A percentile compares a stretch with the other conserved stretches of the same genome.
Evolutionary conservation across 202 grass and related monocot genomes (phyloP).

Genomic region (Setaria italica): DNA sequence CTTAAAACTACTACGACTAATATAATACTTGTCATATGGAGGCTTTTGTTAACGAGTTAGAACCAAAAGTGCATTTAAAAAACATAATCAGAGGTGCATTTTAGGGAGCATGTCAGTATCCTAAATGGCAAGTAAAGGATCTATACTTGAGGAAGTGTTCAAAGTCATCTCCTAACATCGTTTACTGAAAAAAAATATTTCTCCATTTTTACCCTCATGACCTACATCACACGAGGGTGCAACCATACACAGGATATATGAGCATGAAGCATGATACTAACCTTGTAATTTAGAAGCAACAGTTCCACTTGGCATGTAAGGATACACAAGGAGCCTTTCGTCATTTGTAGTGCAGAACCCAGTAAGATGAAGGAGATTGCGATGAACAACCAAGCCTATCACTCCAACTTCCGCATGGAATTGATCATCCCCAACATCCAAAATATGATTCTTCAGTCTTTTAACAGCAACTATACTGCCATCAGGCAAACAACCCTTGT

Average conservation of each 20-base stretch:
- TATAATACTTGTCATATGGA: neutral
- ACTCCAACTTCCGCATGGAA: constrained; percentile 87
- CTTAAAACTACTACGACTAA: neutral
- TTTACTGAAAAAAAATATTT: neutral
- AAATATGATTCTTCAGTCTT: constrained; percentile 59
- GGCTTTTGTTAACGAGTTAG: neutral
- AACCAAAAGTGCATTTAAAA: neutral
- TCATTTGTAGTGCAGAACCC: constrained; percentile 68
- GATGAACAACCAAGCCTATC: constrained; percentile 74
- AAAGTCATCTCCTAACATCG: neutral
- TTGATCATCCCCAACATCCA: constrained; percentile 56
- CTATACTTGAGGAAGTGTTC: neutral
- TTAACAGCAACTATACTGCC: constrained; percentile 67
- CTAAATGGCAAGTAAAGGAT: neutral
- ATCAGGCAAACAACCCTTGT: constrained; percentile 68
- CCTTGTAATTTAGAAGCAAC: constrained; percentile 88
- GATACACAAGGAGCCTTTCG: constrained; percentile 82
- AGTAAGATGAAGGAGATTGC: constrained; percentile 67
- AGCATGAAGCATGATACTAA: constrained; percentile 48
- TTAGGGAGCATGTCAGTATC: neutral
- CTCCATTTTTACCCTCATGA: neutral
- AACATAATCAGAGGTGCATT: neutral
- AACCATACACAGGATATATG: neutral
- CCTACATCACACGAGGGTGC: neutral
- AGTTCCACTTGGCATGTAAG: constrained; percentile 83